phyloP scores from a whole-genome alignment of 176 grass and related monocot genomes.

The Bonia amplexicaulis region DNA sequence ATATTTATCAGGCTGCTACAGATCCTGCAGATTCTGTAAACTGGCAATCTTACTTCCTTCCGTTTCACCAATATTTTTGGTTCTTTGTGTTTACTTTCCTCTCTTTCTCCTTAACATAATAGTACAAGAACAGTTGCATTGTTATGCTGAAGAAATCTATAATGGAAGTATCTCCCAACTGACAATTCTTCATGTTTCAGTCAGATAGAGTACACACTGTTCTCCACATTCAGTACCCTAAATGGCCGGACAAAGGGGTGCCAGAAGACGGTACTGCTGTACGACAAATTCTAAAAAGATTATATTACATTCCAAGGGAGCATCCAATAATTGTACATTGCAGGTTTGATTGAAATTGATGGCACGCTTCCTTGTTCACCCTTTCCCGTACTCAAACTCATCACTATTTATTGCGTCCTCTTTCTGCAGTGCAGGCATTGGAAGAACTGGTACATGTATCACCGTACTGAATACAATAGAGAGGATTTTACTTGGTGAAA shows the following conservation, averaged over 20 bases:
- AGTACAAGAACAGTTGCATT: not conserved
- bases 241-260: slow-evolving; percentile 89
- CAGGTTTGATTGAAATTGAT: slow-evolving; percentile 52
- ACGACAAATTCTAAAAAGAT: slow-evolving; percentile 56
- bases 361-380: not conserved
- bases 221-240: slow-evolving; percentile 71
- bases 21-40: not conserved
- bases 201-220: slow-evolving; percentile 37
- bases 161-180: not conserved
- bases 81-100: slow-evolving; percentile 2
- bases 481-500: slow-evolving; percentile 60
- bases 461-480: slow-evolving; percentile 80
- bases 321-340: slow-evolving; percentile 81
- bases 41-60: not conserved
- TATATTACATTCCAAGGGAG: slow-evolving; percentile 40
- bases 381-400: not conserved
- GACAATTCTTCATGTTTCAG: slow-evolving; percentile 33
- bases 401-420: not conserved
- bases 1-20: not conserved
- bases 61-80: not conserved
- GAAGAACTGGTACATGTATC: slow-evolving; percentile 84
- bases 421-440: slow-evolving; percentile 78
- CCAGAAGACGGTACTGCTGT: slow-evolving; percentile 38
- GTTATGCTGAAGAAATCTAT: not conserved
- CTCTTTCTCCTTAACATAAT: not conserved